Percentiles rank a stretch among this genome's conserved stretches.
phyloP scores from a whole-genome alignment of 2,329 filamentous ascomycete genomes.

The Monosporascus ibericus region DNA sequence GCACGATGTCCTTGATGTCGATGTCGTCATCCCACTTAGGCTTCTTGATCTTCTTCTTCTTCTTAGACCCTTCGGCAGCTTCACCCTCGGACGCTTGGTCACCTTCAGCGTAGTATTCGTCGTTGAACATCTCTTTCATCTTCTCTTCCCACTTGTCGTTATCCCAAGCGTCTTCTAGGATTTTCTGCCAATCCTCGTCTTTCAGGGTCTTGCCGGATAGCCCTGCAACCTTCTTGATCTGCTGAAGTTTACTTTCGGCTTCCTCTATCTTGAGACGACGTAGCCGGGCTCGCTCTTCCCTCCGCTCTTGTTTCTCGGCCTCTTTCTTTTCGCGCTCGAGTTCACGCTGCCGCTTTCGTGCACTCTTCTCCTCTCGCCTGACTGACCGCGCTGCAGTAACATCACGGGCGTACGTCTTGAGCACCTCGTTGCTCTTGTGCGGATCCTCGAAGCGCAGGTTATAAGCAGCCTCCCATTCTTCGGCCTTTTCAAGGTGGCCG shows the following conservation, averaged over 20 bases:
- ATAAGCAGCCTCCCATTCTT: conserved; percentile 87
- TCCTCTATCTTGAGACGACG: conserved; percentile 88
- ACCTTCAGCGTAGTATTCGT: conserved; percentile 76
- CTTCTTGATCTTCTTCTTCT: conserved; percentile 66
- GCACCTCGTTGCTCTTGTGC: conserved; percentile 75
- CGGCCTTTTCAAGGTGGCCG: conserved; percentile 65
- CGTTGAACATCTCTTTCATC: conserved; percentile 83
- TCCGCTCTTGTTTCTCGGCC: conserved; percentile 66
- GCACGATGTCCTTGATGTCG: conserved; percentile 87
- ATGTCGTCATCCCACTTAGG: conserved; percentile 96
- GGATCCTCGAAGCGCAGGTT: conserved; percentile 96
- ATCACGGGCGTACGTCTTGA: conserved; percentile 86
- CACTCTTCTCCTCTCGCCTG: conserved; percentile 72
- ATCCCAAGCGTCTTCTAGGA: conserved; percentile 85
- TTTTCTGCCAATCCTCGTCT: conserved; percentile 75
- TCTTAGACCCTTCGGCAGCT: conserved; percentile 46
- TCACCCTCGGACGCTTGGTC: conserved; percentile 55
- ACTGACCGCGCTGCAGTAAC: conserved; percentile 76
- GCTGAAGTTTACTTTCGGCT: conserved; percentile 76
- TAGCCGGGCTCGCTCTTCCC: conserved; percentile 76
- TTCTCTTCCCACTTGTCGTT: conserved; percentile 84
- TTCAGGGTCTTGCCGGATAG: conserved; percentile 58
- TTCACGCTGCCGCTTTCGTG: conserved; percentile 73
- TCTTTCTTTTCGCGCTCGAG: conserved; percentile 72
- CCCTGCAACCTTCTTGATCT: conserved; percentile 86